Evolutionary conservation across 768 basidiomycete species (phyloP), one percentile per base, ranked within the genome.

Genomic region (Kwoniella mangroviensis): DNA sequence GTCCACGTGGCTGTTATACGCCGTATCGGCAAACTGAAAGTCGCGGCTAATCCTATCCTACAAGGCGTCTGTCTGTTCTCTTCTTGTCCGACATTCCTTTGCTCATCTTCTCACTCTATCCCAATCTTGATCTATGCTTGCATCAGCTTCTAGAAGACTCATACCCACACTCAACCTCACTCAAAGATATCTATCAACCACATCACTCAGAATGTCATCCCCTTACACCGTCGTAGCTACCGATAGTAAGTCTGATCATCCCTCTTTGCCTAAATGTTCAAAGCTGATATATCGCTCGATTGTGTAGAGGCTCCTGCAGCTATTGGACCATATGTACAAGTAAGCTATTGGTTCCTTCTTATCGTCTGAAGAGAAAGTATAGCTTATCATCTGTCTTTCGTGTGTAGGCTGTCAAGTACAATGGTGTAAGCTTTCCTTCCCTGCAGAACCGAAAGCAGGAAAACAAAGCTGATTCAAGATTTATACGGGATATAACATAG

Each of bases 381-480:
- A 40, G 70, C 61, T 72, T 60, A 72, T 57, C 9, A 57, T 28
- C 22, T 24, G 45, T 3, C 45, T 40, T 52, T 24, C 26, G 49
- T 54, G 34, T 28, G 22, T 1, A 96, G 85, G 95, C 90, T 4
- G 88, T 95, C 84, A 91, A 91, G 79, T 87, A 87, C 62, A 91
- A 91, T 61, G 89, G 92, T 75, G 87, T 82, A 62, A 71, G 81
- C 68, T 26, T 28, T 4, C 2, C 26, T 28, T 28, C 26, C 26
- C 2, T 28, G 2, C 26, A 4, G 26, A 28, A 28, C 26, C 26
- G 4, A 2, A 28, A 28, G 26, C 2, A 28, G 26, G 26, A 28
- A 28, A 28, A 6, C 28, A 54, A 1, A 66, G 19, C 51, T 24
- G 4, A 58, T 61, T 41, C 10, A 54, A 22, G n/a, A 43, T 9